Base-by-base conservation (phyloP, 345 rosid species). In the Ailanthus altissimus region DNA sequence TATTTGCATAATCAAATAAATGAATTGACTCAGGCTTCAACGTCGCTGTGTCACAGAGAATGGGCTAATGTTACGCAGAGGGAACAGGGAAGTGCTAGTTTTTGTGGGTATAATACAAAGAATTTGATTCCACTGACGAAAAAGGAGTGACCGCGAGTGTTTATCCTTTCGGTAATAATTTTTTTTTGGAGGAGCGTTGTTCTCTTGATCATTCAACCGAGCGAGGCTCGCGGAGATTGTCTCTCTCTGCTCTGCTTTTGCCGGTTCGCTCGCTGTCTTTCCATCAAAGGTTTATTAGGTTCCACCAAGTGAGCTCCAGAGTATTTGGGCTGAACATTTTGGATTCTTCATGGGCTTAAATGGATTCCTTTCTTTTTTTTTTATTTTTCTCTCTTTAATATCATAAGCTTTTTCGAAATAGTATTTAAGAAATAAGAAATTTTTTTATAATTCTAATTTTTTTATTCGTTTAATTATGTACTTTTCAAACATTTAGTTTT, bases 1-100 rank as follows among this genome's bases (percentile, higher is more conserved):
- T 71, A 86, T 32, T 78, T 72, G 86, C 90, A 87, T 85, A 66
- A 75, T 81, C 75, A 76, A 82, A 43, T 14, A 20, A 72, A 74
- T 59, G 16, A 60, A 26, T 8, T 3, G 14, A 20, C 8, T 49
- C 25, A n/a, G 4, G 77, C 21, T 45, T 60, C 68, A 60, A 60
- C 8, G 47, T 12, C 36, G 1, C 11, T 14, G 23, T 18, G 53
- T 15, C 10, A 23, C 25, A 25, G 59, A 38, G 56, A 38, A 2
- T 8, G 12, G 50, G 63, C 65, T 57, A 23, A 12, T 32, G 59
- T 63, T n/a, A 21, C 49, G 70, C 23, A 51, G 51, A n/a, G n/a
- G 21, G 63, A 74, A 51, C 40, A n/a, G n/a, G 21, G 63, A 74
- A 49, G 38, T 49, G 32, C 36, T 32, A 21, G 13, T 23, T 74